phyloP scores from a whole-genome alignment of 345 rosid species.

The Citrus maxima region DNA sequence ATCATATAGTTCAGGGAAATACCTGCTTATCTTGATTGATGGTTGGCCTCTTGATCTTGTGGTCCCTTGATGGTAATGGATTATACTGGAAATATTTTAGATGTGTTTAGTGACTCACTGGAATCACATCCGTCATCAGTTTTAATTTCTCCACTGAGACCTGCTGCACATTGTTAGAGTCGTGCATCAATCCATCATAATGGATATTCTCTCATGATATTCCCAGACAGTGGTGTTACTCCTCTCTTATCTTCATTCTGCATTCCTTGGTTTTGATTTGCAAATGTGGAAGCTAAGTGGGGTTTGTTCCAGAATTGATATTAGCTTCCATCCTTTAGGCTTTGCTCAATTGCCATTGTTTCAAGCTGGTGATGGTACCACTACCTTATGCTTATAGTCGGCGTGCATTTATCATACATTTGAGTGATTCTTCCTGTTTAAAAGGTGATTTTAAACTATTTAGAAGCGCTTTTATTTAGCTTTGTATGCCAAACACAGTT shows the following conservation, averaged over 20 bases:
- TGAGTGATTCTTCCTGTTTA: not conserved
- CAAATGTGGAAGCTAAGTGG: not conserved
- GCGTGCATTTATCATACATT: not conserved
- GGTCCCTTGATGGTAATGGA: not conserved
- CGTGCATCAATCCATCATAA: not conserved
- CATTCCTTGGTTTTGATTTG: not conserved
- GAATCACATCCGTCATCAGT: not conserved
- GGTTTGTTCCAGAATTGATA: not conserved
- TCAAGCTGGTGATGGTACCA: not conserved
- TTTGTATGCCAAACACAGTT: not conserved
- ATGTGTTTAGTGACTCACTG: not conserved
- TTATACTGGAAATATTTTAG: not conserved
- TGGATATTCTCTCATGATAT: constrained; percentile 19
- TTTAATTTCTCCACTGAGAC: not conserved
- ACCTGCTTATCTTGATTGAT: not conserved
- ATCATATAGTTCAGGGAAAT: not conserved
- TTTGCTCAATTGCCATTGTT: not conserved
- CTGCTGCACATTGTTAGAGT: not conserved
- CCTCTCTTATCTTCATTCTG: not conserved
- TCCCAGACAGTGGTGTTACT: not conserved
- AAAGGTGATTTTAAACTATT: not conserved
- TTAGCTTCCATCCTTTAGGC: not conserved
- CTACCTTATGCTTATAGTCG: not conserved
- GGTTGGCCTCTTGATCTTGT: not conserved
- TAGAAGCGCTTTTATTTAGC: not conserved